Evolutionary conservation across 148 eudicot species (phyloP), one percentile per base, ranked within the genome.

Genomic region (Camellia lanceoleosa): DNA sequence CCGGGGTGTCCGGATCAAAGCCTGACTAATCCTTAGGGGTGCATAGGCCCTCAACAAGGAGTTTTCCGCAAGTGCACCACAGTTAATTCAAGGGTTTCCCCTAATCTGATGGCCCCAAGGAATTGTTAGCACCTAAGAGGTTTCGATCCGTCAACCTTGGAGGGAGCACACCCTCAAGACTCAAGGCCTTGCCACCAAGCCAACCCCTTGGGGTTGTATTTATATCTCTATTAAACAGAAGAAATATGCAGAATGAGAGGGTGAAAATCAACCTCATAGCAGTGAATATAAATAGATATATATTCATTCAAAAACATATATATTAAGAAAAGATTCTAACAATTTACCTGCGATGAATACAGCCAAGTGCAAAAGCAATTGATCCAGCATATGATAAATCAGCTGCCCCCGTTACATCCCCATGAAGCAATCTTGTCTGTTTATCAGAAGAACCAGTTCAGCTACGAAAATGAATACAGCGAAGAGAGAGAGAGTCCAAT

Each of bases 311-410:
- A n/a, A 71, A 10, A 4, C n/a, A 30, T 54, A 73, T 58, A 54
- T 30, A 54, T 2, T 23, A 43, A 18, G 16, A 0, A 60, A 41
- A 76, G 20, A 5, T 63, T 0, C n/a, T 41, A 42, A 42, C 62
- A 55, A 71, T 16, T 85, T 81, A 93, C 99, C 99, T 91, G 89
- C 91, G 91, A 84, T 96, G 99, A 74, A 93, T 96, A 83, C 97
- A 93, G 80, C 99, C 99, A 88, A 96, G 97, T 56, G 98, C 92
- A 78, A 96, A 84, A 74, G 97, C 90, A 80, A 92, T 79, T 59
- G 99, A 93, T 56, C 99, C 99, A 71, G 98, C 88, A 86, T 87
- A 89, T 84, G 82, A 68, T 62, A 91, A 78, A 88, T 93, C 99
- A 70, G 84, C 80, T 68, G 83, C 81, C 74, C 88, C 87, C 54